Base-by-base conservation (phyloP, 1,284 basidiomycete species). In the Sporisorium scitamineum region DNA sequence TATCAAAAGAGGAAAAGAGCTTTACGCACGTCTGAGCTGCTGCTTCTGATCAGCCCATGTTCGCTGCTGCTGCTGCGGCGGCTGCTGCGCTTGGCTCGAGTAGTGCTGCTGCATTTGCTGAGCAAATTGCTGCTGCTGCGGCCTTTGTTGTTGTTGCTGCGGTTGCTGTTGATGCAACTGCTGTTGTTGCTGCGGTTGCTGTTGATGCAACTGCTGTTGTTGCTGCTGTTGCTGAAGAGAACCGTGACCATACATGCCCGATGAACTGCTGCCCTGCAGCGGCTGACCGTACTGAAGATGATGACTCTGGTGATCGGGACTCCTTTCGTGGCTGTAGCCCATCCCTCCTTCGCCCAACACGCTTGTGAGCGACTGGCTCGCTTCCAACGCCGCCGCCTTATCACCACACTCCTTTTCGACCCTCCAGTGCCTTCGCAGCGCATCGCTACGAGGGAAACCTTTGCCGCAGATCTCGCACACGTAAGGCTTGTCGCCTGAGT, bases 401-500 rank as follows among this genome's bases (percentile, higher is more conserved):
- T 79, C 76, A 13, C 80, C 80, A 20, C 80, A 81, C 54, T 81
- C 80, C 61, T 81, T 81, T 55, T 82, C 80, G 18, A 82, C 80
- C 41, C 78, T 69, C 81, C 83, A 84, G 47, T 85, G 84, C 26
- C 84, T 68, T 16, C 84, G 75, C 26, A 85, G 53, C 22, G 84
- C 84, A 56, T 85, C 84, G 51, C 79, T 82, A 16, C 84, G 64
- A 1, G 84, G 84, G 59, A 85, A 85, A 9, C 81, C 84, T 51
- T 82, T 82, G 18, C 79, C 71, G 69, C 84, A 85, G 41, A 77
- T 78, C 31, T 81, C 73, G 65, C 84, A 85, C 2, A 84, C 68
- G 56, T 85, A 85, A 18, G 84, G 84, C 61, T 82, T 82, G 63
- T 85, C 84, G 41, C 84, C 84, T 18, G 81, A 82, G 50, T 84